These are phyloP conservation scores for Cercospora brassicicola DNA, from an alignment of 2,329 filamentous ascomycete species.

Conservation along the genomic window DNA sequence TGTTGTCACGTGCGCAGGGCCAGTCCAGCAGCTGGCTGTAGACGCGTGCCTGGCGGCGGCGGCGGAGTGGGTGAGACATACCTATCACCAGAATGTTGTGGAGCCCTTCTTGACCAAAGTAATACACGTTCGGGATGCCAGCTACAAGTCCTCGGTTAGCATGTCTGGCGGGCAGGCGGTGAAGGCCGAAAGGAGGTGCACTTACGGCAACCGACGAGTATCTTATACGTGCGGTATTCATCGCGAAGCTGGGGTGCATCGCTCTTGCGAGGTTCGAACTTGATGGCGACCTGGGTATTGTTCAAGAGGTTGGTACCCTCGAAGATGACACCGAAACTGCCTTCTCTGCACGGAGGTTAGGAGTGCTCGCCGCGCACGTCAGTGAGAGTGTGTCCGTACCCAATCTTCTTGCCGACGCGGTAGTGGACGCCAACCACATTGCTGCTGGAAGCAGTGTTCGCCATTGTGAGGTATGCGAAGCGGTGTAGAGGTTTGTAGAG, in stretches of 20 bases:
- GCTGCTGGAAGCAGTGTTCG: constrained; percentile 48
- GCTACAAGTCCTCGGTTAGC: constrained; percentile 54
- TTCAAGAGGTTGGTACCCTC: constrained; percentile 98
- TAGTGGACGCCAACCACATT: constrained; percentile 99
- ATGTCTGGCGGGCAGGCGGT: constrained; percentile 4
- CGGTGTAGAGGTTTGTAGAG: neutral
- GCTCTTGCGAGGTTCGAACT: constrained; percentile 99
- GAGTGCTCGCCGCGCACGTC: constrained; percentile 9
- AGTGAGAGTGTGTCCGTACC: constrained; percentile 41
- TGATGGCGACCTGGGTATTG: constrained; percentile 99
- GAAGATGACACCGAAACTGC: constrained; percentile 97
- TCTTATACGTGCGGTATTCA: constrained; percentile 99
- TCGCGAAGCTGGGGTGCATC: constrained; percentile 96
- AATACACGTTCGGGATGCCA: constrained; percentile 98
- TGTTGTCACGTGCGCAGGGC: constrained; percentile 16
- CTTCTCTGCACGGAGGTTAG: constrained; percentile 57
- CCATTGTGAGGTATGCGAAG: constrained; percentile 14
- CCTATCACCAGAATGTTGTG: constrained; percentile 96
- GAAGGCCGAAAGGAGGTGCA: constrained; percentile 35
- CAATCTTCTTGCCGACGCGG: constrained; percentile 98
- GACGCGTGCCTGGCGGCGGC: neutral
- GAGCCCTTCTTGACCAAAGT: constrained; percentile 96
- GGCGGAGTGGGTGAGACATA: constrained; percentile 6
- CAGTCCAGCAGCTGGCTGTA: neutral
- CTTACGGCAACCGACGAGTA: constrained; percentile 97